Conservation (phyloP, 805 yeast species). For the baker's yeast (Saccharomyces cerevisiae) region DNA sequence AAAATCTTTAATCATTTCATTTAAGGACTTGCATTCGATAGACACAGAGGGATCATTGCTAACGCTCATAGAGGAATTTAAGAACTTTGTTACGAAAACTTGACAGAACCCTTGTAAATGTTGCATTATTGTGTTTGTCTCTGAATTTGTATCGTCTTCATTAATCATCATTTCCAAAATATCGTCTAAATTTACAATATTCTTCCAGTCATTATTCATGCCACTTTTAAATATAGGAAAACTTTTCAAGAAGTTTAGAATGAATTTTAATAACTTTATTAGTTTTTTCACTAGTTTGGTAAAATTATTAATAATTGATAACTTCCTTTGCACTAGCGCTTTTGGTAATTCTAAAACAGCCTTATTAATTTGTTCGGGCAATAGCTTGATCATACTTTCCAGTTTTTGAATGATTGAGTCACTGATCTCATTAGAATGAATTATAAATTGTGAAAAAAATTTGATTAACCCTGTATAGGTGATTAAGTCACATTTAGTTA, state of each 20-base stretch:
- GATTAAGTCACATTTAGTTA: constrained; percentile 56
- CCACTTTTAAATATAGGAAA: constrained; percentile 37
- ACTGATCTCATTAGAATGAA: constrained; percentile 47
- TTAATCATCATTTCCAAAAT: constrained; percentile 16
- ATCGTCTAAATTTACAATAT: constrained; percentile 35
- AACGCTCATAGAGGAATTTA: constrained; percentile 5
- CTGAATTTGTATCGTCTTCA: constrained; percentile 7
- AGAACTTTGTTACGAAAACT: constrained; percentile 4
- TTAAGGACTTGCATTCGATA: constrained; percentile 1
- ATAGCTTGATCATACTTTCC: constrained; percentile 43
- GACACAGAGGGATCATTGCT: constrained; percentile 5
- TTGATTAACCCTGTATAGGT: constrained; percentile 48
- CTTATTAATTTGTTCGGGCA: constrained; percentile 37
- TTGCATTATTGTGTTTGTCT: not conserved
- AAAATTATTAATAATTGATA: constrained; percentile 47
- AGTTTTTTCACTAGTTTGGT: constrained; percentile 45
- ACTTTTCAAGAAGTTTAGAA: constrained; percentile 41
- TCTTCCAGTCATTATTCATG: constrained; percentile 54
- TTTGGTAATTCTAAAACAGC: constrained; percentile 42
- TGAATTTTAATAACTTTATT: constrained; percentile 44
- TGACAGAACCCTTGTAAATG: not conserved
- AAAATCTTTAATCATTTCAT: constrained; percentile 6
- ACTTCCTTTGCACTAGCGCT: constrained; percentile 42
- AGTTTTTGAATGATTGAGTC: constrained; percentile 45
- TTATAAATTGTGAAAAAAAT: constrained; percentile 53